Evolutionary conservation across 176 grass and related monocot genomes (phyloP), one percentile per base, ranked within the genome.

Genomic region (Avena atlantica): DNA sequence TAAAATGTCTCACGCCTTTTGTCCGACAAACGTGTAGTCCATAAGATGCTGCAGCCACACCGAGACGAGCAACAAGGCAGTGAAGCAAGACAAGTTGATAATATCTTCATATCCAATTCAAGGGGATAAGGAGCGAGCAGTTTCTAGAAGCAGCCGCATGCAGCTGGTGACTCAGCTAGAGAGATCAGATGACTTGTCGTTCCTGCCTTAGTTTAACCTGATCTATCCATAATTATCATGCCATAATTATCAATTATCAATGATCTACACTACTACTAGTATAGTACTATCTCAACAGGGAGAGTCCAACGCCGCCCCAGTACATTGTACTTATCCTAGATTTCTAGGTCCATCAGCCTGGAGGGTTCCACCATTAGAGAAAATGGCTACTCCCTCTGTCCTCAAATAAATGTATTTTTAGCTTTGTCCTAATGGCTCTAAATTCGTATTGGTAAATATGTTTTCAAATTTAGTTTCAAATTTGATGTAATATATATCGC

Each of bases 161-260:
- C 77, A 37, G 70, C 76, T 48, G 83, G 63, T 47, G 58, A 9
- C 34, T 81, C 70, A 69, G 78, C 60, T 77, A 68, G 60, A 86
- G 81, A 81, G 59, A 61, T 78, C 77, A 23, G 47, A 47, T 63
- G 45, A 23, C 59, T 66, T 85, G 78, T 76, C 78, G 59, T 48
- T 10, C 15, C 10, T n/a, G 11, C 5, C 19, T 55, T 14, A 16
- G 5, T 56, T 61, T 65, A 19, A 61, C 9, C 6, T 50, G 45
- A 25, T 82, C 56, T 58, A 70, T 66, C n/a, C 56, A 34, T 20
- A 31, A 15, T 40, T 64, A 72, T 79, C 75, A 34, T 34, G 31
- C 31, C 31, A 34, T 73, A 65, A 80, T n/a, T 27, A 12, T 79
- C 29, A 47, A 44, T 45, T 37, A 11, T 71, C 36, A 45, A 71